These are phyloP conservation scores for Turritis glabra DNA, from an alignment of 345 rosid species.

Conservation along the genomic window DNA sequence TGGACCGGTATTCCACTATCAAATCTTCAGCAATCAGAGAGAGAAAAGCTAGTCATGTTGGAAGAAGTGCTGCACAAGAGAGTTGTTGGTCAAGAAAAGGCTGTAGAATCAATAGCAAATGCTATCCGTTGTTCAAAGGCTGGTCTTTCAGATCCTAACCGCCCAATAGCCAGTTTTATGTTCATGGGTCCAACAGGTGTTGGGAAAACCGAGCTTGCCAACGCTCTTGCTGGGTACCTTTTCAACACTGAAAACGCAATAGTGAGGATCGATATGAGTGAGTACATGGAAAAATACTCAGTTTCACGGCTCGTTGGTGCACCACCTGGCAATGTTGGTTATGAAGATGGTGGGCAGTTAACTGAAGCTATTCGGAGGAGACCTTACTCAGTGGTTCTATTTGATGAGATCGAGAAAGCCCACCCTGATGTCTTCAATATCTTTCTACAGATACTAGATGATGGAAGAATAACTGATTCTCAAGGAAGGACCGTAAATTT, in stretches of 20 bases:
- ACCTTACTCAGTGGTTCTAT: slow-evolving; percentile 84
- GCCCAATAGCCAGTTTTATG: slow-evolving; percentile 93
- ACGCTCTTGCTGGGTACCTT: slow-evolving; percentile 81
- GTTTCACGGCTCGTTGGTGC: slow-evolving; percentile 93
- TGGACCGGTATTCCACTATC: slow-evolving; percentile 97
- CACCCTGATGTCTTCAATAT: slow-evolving; percentile 90
- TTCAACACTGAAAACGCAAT: slow-evolving; percentile 88
- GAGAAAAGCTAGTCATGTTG: slow-evolving; percentile 72
- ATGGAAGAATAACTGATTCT: slow-evolving; percentile 93
- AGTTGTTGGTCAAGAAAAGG: slow-evolving; percentile 88
- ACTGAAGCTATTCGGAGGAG: slow-evolving; percentile 88
- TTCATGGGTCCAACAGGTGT: slow-evolving; percentile 99
- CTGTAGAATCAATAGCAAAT: slow-evolving; percentile 90
- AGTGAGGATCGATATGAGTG: slow-evolving; percentile 92
- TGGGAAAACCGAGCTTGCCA: slow-evolving; percentile 92
- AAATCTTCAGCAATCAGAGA: slow-evolving; percentile 87
- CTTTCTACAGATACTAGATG: slow-evolving; percentile 77
- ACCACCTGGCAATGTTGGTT: slow-evolving; percentile 91
- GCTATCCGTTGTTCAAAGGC: slow-evolving; percentile 91
- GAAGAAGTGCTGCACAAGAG: slow-evolving; percentile 90
- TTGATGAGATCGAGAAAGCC: slow-evolving; percentile 95
- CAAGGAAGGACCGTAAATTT: slow-evolving; percentile 88
- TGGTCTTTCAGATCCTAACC: slow-evolving; percentile 89
- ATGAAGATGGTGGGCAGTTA: slow-evolving; percentile 92
- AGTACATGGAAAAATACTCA: slow-evolving; percentile 90